A percentile compares a stretch with the other conserved stretches of the same genome.
These are phyloP conservation scores for Orbilia quercus DNA, from an alignment of 2,329 filamentous ascomycete genomes.

Conservation along the genomic window DNA sequence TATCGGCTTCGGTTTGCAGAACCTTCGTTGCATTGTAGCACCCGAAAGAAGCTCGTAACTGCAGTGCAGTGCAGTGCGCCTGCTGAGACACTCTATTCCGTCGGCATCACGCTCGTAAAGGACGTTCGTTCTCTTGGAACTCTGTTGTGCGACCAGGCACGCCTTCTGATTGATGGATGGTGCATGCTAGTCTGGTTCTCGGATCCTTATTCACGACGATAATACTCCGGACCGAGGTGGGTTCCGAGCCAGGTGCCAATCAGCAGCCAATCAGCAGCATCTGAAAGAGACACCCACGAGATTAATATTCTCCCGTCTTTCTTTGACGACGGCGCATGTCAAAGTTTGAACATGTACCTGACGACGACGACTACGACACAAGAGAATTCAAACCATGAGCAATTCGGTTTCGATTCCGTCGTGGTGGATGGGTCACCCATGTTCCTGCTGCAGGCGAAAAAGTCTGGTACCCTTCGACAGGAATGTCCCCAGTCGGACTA, in stretches of 20 bases:
- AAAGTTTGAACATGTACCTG: no score
- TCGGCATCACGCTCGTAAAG: no score
- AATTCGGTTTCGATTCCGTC: no score
- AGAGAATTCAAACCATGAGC: no score
- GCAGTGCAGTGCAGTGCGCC: background rate
- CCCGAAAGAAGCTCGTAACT: background rate
- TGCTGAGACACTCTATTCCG: no score
- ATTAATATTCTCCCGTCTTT: background rate
- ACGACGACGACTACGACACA: no score
- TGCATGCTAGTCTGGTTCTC: constrained; percentile 1
- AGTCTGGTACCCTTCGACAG: background rate
- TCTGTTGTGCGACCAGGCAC: constrained; percentile 1
- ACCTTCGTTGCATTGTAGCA: background rate
- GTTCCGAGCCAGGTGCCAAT: constrained; percentile 26
- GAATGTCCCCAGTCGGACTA: background rate
- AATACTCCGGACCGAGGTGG: constrained; percentile 47
- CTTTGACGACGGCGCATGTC: no score
- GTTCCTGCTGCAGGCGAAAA: constrained; percentile 10
- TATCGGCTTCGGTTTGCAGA: background rate
- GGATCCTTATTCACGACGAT: constrained; percentile 12
- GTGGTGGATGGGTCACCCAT: constrained; percentile 15
- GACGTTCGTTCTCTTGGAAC: background rate
- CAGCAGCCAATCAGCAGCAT: constrained; percentile 26
- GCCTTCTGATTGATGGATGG: background rate
- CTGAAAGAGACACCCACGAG: constrained; percentile 11